Conservation (phyloP, 768 basidiomycete species). For the Mycena rosella region DNA sequence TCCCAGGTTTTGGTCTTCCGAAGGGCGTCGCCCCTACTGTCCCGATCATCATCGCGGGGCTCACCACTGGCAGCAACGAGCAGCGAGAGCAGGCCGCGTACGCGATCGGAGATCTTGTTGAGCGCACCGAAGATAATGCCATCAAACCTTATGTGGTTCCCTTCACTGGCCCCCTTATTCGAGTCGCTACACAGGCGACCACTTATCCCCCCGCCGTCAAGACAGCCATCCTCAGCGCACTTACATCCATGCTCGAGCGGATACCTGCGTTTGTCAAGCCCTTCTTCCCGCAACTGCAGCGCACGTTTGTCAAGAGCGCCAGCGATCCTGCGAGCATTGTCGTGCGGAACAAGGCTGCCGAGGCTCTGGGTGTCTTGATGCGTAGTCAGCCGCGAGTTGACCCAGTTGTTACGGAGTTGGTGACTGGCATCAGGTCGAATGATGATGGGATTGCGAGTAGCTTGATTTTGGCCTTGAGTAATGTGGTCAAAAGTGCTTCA, state of each 20-base stretch:
- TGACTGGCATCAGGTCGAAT: constrained; percentile 66
- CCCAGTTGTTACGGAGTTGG: constrained; percentile 92
- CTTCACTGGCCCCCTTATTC: constrained; percentile 95
- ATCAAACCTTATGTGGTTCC: constrained; percentile 97
- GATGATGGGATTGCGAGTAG: constrained; percentile 84
- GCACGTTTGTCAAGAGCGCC: constrained; percentile 95
- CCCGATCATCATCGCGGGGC: constrained; percentile 91
- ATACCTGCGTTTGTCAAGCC: constrained; percentile 94
- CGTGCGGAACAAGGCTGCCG: constrained; percentile 85
- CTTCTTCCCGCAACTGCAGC: constrained; percentile 98
- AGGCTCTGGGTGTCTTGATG: constrained; percentile 92
- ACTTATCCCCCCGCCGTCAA: constrained; percentile 95
- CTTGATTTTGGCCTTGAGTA: constrained; percentile 80
- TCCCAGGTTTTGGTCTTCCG: constrained; percentile 88
- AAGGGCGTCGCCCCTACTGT: constrained; percentile 89
- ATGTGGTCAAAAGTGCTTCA: constrained; percentile 77
- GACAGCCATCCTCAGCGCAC: constrained; percentile 87
- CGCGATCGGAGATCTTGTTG: constrained; percentile 95
- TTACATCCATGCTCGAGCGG: constrained; percentile 85
- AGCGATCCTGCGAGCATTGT: constrained; percentile 82
- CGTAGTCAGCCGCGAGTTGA: constrained; percentile 91
- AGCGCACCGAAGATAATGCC: constrained; percentile 80
- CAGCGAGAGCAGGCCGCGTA: constrained; percentile 96
- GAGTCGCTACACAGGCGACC: constrained; percentile 91
- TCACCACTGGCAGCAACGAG: constrained; percentile 95